A percentile compares a stretch with the other conserved stretches of the same genome.
phyloP scores from a whole-genome alignment of 129 eudicot genomes.

The Artemisia tridentata region DNA sequence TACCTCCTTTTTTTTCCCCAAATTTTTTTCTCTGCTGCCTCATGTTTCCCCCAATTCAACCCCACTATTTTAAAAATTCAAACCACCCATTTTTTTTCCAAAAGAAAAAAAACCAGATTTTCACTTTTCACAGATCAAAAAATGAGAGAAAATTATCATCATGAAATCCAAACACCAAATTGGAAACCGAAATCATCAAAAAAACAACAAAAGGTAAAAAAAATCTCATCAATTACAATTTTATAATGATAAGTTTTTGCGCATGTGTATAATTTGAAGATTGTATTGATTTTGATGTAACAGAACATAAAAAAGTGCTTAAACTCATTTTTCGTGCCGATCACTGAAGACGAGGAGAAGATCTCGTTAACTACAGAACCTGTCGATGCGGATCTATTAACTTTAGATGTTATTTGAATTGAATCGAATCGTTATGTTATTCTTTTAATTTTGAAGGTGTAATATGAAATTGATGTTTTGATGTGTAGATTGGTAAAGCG shows the following conservation, averaged over 20 bases:
- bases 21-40: no score
- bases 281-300: conserved; percentile 12
- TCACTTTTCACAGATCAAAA: no score
- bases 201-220: conserved; percentile 29
- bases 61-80: no score
- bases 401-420: conserved; percentile 13
- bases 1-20: no score
- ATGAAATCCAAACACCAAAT: no score
- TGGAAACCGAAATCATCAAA: conserved; percentile 27
- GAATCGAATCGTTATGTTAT: not conserved
- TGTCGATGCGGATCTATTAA: conserved; percentile 11
- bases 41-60: no score
- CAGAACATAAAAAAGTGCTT: conserved; percentile 24
- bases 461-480: not conserved
- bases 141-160: no score
- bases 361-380: conserved; percentile 8
- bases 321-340: conserved; percentile 11
- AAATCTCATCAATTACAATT: no score
- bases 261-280: not conserved
- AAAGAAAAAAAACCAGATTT: no score
- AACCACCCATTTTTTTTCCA: no score
- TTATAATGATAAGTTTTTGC: not conserved
- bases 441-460: not conserved
- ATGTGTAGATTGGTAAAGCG: no score
- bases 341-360: conserved; percentile 24